Percentiles rank a stretch among this genome's conserved stretches.
Conservation (phyloP, 2,329 filamentous ascomycete species). For the Blastomyces percursus region DNA sequence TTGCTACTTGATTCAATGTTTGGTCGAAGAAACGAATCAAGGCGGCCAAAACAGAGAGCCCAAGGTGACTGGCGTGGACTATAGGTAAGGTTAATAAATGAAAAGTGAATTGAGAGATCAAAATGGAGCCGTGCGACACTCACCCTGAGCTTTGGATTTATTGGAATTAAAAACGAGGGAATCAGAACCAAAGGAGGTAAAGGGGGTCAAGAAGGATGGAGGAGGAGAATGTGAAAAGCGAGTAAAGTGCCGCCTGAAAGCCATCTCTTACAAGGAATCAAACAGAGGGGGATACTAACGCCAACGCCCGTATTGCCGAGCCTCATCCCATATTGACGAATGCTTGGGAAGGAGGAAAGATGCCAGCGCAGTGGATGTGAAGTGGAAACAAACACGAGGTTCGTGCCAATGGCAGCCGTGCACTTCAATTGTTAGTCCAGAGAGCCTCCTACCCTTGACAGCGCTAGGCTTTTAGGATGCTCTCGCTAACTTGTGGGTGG, state of each 20-base stretch:
- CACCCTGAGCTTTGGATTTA: background rate
- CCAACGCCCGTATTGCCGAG: background rate
- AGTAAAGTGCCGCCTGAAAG: background rate
- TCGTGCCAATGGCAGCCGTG: background rate
- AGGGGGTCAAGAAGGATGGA: background rate
- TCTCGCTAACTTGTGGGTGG: background rate
- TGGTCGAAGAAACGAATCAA: background rate
- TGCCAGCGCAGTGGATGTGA: background rate
- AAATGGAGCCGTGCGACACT: background rate
- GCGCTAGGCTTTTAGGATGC: background rate
- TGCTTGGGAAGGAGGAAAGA: background rate
- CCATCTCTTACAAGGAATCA: background rate
- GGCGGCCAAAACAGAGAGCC: background rate
- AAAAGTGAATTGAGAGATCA: background rate
- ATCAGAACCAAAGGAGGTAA: background rate
- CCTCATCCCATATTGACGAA: background rate
- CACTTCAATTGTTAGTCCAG: background rate
- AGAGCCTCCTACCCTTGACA: background rate
- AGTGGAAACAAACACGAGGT: slow-evolving; percentile 6
- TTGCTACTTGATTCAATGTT: background rate
- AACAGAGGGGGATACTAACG: background rate
- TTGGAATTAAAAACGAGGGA: background rate
- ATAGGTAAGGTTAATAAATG: background rate
- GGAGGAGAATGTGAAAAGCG: background rate
- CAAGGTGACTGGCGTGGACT: background rate